A percentile compares a stretch with the other conserved stretches of the same genome.
Conservation (phyloP, 805 yeast species). For the Wickerhamomyces ciferrii region DNA sequence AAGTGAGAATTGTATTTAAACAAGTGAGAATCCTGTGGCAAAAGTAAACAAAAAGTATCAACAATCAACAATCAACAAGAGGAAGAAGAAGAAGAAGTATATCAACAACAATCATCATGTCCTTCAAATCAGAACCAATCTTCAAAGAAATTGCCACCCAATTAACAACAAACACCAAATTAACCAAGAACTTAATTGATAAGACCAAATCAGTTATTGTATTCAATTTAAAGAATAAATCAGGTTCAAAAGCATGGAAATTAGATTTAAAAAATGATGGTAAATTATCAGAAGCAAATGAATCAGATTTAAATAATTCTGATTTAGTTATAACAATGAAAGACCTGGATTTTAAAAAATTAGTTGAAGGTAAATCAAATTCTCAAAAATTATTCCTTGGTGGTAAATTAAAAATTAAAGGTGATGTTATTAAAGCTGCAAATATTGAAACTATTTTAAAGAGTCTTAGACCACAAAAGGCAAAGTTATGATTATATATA, state of each 20-base stretch:
- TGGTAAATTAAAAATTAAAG: conserved; percentile 83
- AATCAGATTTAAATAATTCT: conserved; percentile 38
- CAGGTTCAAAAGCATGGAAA: conserved; percentile 55
- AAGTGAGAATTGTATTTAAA: too few species aligned
- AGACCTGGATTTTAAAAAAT: conserved; percentile 66
- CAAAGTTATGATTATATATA: conserved; percentile 28
- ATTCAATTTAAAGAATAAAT: conserved; percentile 62
- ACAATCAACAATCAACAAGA: background rate
- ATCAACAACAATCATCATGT: background rate
- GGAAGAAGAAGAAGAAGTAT: background rate
- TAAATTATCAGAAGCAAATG: conserved; percentile 30
- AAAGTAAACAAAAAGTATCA: background rate
- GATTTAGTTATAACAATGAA: conserved; percentile 63
- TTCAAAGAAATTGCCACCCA: conserved; percentile 16
- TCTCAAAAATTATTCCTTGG: conserved; percentile 81
- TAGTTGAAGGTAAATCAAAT: conserved; percentile 74
- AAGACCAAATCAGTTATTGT: conserved; percentile 57
- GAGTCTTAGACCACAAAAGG: conserved; percentile 37
- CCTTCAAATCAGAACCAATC: conserved; percentile 20
- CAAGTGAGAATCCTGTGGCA: background rate
- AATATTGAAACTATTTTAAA: conserved; percentile 66
- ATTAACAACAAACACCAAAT: conserved; percentile 9
- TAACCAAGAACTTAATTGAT: conserved; percentile 13
- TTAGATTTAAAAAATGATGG: conserved; percentile 66
- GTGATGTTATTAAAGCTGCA: conserved; percentile 88